phyloP scores from a whole-genome alignment of 345 rosid genomes.

The Mallotus nudiflorus region DNA sequence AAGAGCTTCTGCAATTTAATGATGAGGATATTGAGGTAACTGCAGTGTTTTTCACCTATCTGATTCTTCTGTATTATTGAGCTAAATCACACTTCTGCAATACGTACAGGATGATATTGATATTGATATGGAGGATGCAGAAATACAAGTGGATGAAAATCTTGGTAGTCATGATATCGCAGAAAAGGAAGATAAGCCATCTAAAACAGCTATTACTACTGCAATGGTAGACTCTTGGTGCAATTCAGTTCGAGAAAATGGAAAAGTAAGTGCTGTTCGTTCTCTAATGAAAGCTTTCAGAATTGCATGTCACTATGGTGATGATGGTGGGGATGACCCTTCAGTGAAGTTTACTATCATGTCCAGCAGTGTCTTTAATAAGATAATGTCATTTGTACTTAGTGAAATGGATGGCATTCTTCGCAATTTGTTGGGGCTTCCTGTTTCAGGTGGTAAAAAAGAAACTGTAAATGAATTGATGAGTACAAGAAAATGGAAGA shows the following conservation, averaged over 20 bases:
- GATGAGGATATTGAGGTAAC: constrained; percentile 71
- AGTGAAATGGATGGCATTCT: constrained; percentile 86
- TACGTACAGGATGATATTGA: constrained; percentile 54
- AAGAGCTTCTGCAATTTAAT: constrained; percentile 73
- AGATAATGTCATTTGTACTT: constrained; percentile 75
- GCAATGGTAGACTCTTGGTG: constrained; percentile 87
- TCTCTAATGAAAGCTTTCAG: constrained; percentile 86
- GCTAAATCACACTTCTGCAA: not conserved
- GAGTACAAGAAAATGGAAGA: constrained; percentile 78
- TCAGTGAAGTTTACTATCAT: constrained; percentile 56
- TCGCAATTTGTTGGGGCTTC: constrained; percentile 68
- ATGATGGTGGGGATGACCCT: constrained; percentile 71
- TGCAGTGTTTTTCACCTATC: constrained; percentile 5
- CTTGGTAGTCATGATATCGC: constrained; percentile 21
- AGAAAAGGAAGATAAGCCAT: constrained; percentile 41
- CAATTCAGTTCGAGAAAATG: constrained; percentile 49
- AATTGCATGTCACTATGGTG: constrained; percentile 94
- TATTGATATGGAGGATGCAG: constrained; percentile 49
- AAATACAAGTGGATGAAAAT: constrained; percentile 40
- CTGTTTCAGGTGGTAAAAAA: constrained; percentile 78
- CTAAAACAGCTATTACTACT: constrained; percentile 55
- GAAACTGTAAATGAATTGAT: constrained; percentile 59
- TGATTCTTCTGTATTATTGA: not conserved
- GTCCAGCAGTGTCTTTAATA: constrained; percentile 83
- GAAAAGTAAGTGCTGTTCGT: constrained; percentile 65